Conservation (phyloP, 495 filamentous ascomycete genomes). For the Aspergillus bridgeri region DNA sequence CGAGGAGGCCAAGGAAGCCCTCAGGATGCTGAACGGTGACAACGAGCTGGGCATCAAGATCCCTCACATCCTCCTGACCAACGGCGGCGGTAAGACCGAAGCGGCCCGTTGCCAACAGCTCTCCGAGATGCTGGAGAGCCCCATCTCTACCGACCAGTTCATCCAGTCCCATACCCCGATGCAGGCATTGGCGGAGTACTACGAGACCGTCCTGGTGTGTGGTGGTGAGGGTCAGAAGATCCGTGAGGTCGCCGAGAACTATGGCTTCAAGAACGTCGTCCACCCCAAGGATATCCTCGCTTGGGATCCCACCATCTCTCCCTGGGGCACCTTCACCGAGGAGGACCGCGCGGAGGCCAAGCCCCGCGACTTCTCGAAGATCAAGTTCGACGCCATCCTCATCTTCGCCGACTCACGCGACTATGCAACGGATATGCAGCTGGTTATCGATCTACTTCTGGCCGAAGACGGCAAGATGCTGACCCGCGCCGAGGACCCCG, state of each 20-base stretch:
- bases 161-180: constrained; percentile 95
- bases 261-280: constrained; percentile 85
- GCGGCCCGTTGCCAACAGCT: constrained; percentile 77
- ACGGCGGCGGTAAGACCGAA: constrained; percentile 90
- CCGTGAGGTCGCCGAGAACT: constrained; percentile 76
- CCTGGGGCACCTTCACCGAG: constrained; percentile 70
- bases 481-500: constrained; percentile 65
- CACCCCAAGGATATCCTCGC: constrained; percentile 90
- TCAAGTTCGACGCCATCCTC: constrained; percentile 78
- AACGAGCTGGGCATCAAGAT: constrained; percentile 83
- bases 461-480: constrained; percentile 66
- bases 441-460: constrained; percentile 79
- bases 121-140: constrained; percentile 65
- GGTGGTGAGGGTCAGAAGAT: constrained; percentile 90
- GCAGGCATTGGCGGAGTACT: constrained; percentile 79
- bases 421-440: constrained; percentile 79
- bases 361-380: constrained; percentile 62
- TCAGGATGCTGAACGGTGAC: constrained; percentile 80
- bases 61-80: constrained; percentile 90
- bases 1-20: constrained; percentile 76
- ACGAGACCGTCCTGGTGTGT: constrained; percentile 79
- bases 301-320: constrained; percentile 74
- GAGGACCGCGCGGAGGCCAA: constrained; percentile 65
- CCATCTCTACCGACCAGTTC: constrained; percentile 81
- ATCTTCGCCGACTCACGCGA: constrained; percentile 82